Evolutionary conservation across 805 yeast species (phyloP).

Genomic region (Metschnikowia kofuensis): DNA sequence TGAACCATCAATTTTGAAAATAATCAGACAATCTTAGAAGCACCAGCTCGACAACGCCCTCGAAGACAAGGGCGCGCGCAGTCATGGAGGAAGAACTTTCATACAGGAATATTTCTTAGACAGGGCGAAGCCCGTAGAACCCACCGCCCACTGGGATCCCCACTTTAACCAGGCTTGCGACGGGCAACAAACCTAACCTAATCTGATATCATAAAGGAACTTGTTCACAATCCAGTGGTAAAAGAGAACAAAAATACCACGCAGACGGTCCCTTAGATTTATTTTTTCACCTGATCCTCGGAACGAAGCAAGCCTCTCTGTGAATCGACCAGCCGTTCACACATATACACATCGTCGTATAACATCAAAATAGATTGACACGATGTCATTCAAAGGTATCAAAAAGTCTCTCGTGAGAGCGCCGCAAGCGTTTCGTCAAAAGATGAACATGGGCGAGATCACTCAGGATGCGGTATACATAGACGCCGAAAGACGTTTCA

Average conservation of each 20-base stretch:
- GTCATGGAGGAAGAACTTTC: neutral
- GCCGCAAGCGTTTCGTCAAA: conserved; percentile 88
- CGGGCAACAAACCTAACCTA: too few species aligned
- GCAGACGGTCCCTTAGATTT: too few species aligned
- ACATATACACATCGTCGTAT: too few species aligned
- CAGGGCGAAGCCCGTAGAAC: conserved; percentile 3
- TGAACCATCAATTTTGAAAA: too few species aligned
- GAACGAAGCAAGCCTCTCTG: too few species aligned
- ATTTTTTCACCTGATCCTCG: too few species aligned
- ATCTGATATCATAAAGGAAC: too few species aligned
- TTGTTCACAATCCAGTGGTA: too few species aligned
- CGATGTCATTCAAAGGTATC: conserved; percentile 86
- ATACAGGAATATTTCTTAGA: neutral
- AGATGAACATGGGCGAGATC: conserved; percentile 75
- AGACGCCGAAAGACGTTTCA: conserved; percentile 96
- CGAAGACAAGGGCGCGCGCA: neutral
- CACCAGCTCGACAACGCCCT: too few species aligned
- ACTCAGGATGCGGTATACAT: conserved; percentile 77
- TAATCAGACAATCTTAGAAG: too few species aligned
- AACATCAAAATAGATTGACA: neutral
- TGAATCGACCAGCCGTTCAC: too few species aligned
- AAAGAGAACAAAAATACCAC: too few species aligned
- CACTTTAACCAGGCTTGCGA: neutral
- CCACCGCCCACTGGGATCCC: conserved; percentile 1
- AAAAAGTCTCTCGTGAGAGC: conserved; percentile 80